These are phyloP conservation scores for Podospora pseudocomata DNA, from an alignment of 495 filamentous ascomycete genomes.

Conservation along the genomic window DNA sequence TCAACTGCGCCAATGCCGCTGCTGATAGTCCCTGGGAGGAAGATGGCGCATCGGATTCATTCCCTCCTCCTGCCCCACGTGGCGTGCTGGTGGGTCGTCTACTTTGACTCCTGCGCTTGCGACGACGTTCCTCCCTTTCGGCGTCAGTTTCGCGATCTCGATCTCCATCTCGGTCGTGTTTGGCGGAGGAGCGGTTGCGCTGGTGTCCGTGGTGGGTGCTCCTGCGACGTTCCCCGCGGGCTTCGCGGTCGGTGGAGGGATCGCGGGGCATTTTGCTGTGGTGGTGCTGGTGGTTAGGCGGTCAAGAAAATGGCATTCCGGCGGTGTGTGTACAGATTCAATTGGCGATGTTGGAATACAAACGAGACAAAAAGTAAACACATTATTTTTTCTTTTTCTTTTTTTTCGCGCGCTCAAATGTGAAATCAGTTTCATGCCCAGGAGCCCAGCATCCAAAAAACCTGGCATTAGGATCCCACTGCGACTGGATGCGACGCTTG, in stretches of 20 bases:
- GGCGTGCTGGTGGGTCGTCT: neutral
- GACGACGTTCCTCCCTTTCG: conserved; percentile 6
- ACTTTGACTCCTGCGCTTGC: conserved; percentile 2
- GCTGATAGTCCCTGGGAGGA: conserved; percentile 41
- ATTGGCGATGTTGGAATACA: conserved; percentile 10
- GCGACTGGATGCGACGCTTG: conserved; percentile 11
- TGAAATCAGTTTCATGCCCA: too few species aligned
- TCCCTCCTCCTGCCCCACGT: neutral
- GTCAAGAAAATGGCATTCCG: neutral
- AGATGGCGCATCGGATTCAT: conserved; percentile 6
- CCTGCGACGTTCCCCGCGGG: neutral
- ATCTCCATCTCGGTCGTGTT: neutral
- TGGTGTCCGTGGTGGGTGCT: conserved; percentile 9
- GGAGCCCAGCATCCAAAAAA: neutral
- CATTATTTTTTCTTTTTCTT: neutral
- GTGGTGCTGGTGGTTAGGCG: neutral
- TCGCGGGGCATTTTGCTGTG: conserved; percentile 18
- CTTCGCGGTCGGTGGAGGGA: conserved; percentile 11
- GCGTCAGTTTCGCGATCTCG: conserved; percentile 3
- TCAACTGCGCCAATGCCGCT: conserved; percentile 59
- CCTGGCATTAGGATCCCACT: neutral
- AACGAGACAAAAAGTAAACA: neutral
- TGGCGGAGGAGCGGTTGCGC: conserved; percentile 11
- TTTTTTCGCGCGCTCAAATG: too few species aligned
- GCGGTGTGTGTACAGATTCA: too few species aligned